These are phyloP conservation scores for Escallonia rubra DNA, from an alignment of 129 eudicot genomes.

Conservation along the genomic window DNA sequence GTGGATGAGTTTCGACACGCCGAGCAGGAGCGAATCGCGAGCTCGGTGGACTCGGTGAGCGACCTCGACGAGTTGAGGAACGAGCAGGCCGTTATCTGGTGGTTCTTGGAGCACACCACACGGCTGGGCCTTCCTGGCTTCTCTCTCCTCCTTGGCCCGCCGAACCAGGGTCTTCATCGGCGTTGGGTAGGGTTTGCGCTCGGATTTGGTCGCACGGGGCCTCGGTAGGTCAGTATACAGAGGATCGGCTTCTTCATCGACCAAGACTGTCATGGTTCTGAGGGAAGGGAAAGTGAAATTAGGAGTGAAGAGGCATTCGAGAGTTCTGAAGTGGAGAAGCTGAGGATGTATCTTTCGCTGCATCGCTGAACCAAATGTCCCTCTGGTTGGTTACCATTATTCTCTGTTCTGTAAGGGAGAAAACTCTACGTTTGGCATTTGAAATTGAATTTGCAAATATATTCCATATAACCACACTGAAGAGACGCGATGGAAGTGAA, in stretches of 20 bases:
- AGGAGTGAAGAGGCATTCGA: constrained; percentile 13
- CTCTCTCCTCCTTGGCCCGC: constrained; percentile 55
- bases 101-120: constrained; percentile 48
- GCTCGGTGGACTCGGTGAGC: constrained; percentile 50
- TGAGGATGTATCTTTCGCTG: constrained; percentile 16
- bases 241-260: constrained; percentile 23
- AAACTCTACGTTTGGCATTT: too few species aligned
- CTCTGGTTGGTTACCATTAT: too few species aligned
- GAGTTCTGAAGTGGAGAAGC: constrained; percentile 4
- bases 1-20: constrained; percentile 41
- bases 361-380: constrained; percentile 14
- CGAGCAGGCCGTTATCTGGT: constrained; percentile 62
- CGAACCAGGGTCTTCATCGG: constrained; percentile 57
- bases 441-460: too few species aligned
- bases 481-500: too few species aligned
- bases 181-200: constrained; percentile 63
- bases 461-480: too few species aligned
- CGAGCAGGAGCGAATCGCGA: constrained; percentile 36
- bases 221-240: constrained; percentile 40
- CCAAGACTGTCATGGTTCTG: constrained; percentile 24
- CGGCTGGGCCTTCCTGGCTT: constrained; percentile 49
- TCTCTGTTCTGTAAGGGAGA: too few species aligned
- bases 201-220: constrained; percentile 43
- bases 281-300: constrained; percentile 1
- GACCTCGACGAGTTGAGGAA: constrained; percentile 51